Evolutionary conservation across 106 monocot genomes (phyloP), one percentile per base, ranked within the genome.

Genomic region (Ottelia alismoides): DNA sequence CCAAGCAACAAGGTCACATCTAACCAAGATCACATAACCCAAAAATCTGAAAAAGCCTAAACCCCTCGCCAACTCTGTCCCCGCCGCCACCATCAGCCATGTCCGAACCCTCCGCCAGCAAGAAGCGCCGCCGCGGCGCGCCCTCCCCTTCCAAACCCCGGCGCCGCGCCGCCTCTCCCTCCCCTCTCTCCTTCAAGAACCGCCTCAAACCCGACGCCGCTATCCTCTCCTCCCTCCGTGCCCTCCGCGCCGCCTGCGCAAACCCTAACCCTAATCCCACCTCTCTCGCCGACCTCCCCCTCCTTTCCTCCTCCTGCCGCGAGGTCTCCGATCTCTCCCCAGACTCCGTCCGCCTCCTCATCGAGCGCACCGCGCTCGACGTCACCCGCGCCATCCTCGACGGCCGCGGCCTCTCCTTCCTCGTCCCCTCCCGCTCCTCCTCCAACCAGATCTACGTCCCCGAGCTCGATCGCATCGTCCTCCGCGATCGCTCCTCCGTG

Each of bases 391-490:
- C 82, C 49, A 70, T 87, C 51, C 82, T 87, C 30, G 56, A 52
- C 31, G 81, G 81, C 22, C 31, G 55, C 18, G 88, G 94, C n/a
- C 78, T 88, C 84, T 88, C 88, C 56, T 88, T 88, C 71, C 69
- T 57, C 55, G 75, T 88, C 1, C 94, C 88, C 45, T 88, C 94
- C 43, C 74, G 88, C 2, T 53, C 88, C 45, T 56, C 88, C 18
- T 75, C 81, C 46, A 94, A 88, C 67, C 94, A 94, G 66, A 66
- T 88, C 22, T 94, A 82, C 72, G 79, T 98, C 57, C 81, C 78
- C 22, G 76, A 89, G 66, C 79, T 98, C 17, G 96, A 98, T 43
- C 81, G 96, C 51, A 89, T 98, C 69, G 96, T 98, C 25, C 82
- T 98, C 31, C 65, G 67, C 18, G 80, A 84, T 30, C 73, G 73